phyloP scores from a whole-genome alignment of 1,284 basidiomycete genomes.

The Ganoderma meredithae region DNA sequence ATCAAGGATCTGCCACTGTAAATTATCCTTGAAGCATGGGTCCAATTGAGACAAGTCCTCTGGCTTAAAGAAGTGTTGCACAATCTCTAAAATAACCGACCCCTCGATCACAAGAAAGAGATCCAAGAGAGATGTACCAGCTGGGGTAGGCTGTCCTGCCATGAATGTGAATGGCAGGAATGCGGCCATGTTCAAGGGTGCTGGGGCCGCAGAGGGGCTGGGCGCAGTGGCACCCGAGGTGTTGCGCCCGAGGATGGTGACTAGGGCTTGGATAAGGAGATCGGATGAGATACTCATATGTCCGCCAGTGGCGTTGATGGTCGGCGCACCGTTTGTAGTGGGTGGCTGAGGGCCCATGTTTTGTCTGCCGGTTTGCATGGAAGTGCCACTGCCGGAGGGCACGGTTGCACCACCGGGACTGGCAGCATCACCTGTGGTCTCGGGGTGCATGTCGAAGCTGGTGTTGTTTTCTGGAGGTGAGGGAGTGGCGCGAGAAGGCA shows the following conservation, averaged over 20 bases:
- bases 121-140: constrained; percentile 11
- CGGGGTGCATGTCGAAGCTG: too few relatives aligned
- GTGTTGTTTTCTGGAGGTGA: too few relatives aligned
- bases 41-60: constrained; percentile 14
- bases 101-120: constrained; percentile 14
- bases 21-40: neutral
- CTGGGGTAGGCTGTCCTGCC: neutral
- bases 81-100: constrained; percentile 10
- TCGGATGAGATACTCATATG: too few relatives aligned
- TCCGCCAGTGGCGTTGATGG: too few relatives aligned
- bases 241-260: neutral
- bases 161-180: constrained; percentile 13
- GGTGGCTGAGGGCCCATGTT: too few relatives aligned
- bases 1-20: neutral
- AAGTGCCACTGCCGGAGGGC: too few relatives aligned
- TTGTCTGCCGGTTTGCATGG: too few relatives aligned
- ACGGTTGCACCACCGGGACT: too few relatives aligned
- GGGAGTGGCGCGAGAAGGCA: too few relatives aligned
- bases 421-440: too few relatives aligned
- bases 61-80: constrained; percentile 13
- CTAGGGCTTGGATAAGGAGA: neutral
- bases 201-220: neutral
- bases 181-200: neutral
- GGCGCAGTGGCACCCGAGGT: neutral
- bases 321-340: too few relatives aligned